Conservation (phyloP, 2,329 filamentous ascomycete genomes). For the Pestalotiopsis sp. region DNA sequence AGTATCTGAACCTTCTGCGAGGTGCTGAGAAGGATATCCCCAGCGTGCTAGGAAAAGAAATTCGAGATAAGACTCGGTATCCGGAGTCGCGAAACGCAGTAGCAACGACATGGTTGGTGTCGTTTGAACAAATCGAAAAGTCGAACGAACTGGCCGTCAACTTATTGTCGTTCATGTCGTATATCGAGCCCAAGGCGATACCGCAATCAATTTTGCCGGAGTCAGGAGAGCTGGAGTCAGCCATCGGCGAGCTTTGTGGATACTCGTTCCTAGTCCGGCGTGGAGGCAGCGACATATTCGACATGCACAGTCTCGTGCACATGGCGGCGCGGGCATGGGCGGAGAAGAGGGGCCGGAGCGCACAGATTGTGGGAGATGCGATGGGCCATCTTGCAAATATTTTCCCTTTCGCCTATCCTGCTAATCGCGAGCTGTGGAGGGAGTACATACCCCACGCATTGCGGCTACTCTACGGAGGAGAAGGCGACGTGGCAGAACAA, state of each 20-base stretch:
- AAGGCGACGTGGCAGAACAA: conserved; percentile 16
- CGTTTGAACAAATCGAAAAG: conserved; percentile 36
- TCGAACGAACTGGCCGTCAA: conserved; percentile 30
- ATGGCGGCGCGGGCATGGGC: conserved; percentile 31
- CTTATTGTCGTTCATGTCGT: conserved; percentile 39
- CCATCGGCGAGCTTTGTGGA: conserved; percentile 31
- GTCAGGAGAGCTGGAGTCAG: conserved; percentile 13
- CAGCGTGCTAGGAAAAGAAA: conserved; percentile 32
- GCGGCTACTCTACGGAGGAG: conserved; percentile 19
- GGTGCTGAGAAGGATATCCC: conserved; percentile 31
- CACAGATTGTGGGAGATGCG: conserved; percentile 7
- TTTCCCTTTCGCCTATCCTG: conserved; percentile 12
- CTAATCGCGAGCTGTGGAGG: conserved; percentile 23
- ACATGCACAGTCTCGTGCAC: conserved; percentile 39
- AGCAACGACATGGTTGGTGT: conserved; percentile 39
- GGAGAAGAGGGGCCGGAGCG: conserved; percentile 12
- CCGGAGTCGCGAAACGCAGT: conserved; percentile 32
- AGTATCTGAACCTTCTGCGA: conserved; percentile 36
- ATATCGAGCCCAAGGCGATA: conserved; percentile 39
- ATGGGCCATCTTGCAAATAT: conserved; percentile 4
- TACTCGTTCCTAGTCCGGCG: conserved; percentile 33
- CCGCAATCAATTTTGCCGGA: conserved; percentile 33
- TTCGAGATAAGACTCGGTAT: conserved; percentile 34
- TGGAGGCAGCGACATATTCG: conserved; percentile 25
- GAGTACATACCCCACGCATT: conserved; percentile 28